Percentiles rank a stretch among this genome's conserved stretches.
phyloP scores from a whole-genome alignment of 192 early-diverging fungal genomes.

The Backusella westeae region DNA sequence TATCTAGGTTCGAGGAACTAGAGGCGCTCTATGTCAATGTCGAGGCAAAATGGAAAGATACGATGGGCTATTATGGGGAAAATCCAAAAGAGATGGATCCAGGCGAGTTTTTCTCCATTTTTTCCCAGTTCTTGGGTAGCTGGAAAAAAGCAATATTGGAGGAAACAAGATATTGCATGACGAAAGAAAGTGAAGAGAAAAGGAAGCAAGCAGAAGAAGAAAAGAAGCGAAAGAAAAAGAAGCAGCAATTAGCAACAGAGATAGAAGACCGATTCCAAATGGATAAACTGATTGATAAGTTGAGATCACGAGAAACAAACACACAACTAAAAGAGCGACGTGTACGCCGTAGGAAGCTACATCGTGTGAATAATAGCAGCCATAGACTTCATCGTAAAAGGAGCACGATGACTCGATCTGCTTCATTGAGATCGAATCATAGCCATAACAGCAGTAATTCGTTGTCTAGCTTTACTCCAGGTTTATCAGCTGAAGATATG shows the following conservation, averaged over 20 bases:
- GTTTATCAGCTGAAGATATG: neutral
- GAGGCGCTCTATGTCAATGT: conserved; percentile 58
- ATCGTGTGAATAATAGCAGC: neutral
- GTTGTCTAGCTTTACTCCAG: neutral
- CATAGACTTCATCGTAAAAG: neutral
- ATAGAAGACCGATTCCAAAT: conserved; percentile 54
- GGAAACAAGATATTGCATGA: neutral
- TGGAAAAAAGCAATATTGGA: neutral
- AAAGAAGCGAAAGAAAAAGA: neutral
- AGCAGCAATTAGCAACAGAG: neutral
- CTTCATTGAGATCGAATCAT: neutral
- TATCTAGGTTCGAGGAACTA: conserved; percentile 55
- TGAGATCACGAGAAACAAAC: conserved; percentile 60
- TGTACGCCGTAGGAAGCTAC: neutral
- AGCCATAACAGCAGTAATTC: neutral
- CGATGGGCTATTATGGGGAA: conserved; percentile 63
- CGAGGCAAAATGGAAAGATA: conserved; percentile 64
- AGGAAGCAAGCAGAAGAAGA: neutral
- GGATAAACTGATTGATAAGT: conserved; percentile 69
- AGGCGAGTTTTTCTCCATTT: neutral
- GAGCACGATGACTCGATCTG: neutral
- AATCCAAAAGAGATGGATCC: neutral
- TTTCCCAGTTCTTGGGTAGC: neutral
- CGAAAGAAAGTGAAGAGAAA: neutral
- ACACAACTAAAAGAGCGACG: conserved; percentile 21